Evolutionary conservation across 352 stramenopile species (phyloP).

Genomic region (Globisporangium echinulatum): DNA sequence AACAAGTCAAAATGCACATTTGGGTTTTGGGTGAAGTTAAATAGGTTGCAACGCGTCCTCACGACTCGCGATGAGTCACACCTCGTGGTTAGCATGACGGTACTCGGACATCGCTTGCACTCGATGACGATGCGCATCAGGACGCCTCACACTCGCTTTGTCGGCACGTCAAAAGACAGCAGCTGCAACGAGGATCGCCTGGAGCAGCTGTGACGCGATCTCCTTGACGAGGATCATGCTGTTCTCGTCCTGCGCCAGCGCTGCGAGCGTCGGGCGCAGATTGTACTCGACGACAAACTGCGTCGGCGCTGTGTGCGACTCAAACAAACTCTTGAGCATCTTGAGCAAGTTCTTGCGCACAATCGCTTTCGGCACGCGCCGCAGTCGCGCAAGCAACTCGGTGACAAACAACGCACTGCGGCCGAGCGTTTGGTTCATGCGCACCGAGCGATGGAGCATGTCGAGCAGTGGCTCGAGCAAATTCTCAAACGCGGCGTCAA

Average conservation of each 20-base stretch:
- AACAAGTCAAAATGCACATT: too few species aligned
- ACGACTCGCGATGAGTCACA: too few species aligned
- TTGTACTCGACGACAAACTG: too few species aligned
- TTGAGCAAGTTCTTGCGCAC: too few species aligned
- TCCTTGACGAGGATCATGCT: conserved; percentile 88
- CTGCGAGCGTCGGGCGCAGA: too few species aligned
- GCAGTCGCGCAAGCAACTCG: conserved; percentile 18
- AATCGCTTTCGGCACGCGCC: too few species aligned
- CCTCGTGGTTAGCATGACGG: too few species aligned
- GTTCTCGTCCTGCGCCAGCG: conserved; percentile 27
- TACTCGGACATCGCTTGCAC: too few species aligned
- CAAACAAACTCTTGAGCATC: too few species aligned
- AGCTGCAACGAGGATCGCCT: conserved; percentile 73
- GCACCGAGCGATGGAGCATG: conserved; percentile 68
- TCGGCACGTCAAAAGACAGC: conserved; percentile 32
- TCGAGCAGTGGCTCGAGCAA: conserved; percentile 74
- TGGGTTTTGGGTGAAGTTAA: neutral
- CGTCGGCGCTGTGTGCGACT: too few species aligned
- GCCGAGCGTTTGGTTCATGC: conserved; percentile 82
- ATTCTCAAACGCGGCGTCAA: conserved; percentile 71
- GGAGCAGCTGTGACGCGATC: conserved; percentile 81
- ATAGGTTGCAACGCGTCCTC: neutral
- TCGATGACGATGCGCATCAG: too few species aligned
- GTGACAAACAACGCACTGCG: conserved; percentile 79
- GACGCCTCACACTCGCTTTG: too few species aligned